These are phyloP conservation scores for Gloeostereum incarnatum DNA, from an alignment of 768 basidiomycete species.

Conservation along the genomic window DNA sequence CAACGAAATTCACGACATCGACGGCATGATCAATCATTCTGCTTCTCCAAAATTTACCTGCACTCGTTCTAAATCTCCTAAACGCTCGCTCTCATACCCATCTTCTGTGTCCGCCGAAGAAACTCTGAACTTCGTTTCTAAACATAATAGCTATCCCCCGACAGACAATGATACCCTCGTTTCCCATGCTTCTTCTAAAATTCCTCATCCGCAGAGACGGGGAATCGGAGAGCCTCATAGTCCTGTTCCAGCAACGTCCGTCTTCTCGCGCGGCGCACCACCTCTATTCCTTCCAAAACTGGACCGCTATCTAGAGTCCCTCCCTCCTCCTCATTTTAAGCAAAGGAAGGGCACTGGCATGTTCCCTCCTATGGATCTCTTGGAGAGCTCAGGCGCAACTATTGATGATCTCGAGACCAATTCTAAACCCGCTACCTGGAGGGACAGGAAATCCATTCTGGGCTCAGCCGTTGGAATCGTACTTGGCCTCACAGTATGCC, in stretches of 20 bases:
- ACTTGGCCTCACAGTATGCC: slow-evolving; percentile 46
- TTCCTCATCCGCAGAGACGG: slow-evolving; percentile 1
- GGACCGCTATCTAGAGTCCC: slow-evolving; percentile 42
- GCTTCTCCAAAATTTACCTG: neutral
- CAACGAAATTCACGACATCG: no score
- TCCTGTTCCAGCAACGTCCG: slow-evolving; percentile 43
- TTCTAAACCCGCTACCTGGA: slow-evolving; percentile 40
- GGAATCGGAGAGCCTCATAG: slow-evolving; percentile 17
- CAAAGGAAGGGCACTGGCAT: slow-evolving; percentile 21
- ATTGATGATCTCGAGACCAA: no score
- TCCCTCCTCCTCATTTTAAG: slow-evolving; percentile 35
- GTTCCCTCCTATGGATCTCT: slow-evolving; percentile 63
- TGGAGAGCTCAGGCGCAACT: slow-evolving; percentile 54
- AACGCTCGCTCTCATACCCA: neutral
- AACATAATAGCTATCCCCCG: neutral
- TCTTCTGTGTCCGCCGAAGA: slow-evolving; percentile 1
- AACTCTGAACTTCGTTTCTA: neutral
- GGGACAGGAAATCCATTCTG: slow-evolving; percentile 44
- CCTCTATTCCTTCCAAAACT: slow-evolving; percentile 55
- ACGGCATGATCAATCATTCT: slow-evolving; percentile 2
- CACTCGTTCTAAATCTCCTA: neutral
- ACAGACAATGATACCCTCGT: neutral
- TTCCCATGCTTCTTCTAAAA: neutral
- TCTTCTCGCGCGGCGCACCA: slow-evolving; percentile 51
- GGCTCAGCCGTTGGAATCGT: slow-evolving; percentile 33